These are phyloP conservation scores for Cystobasidium slooffiae DNA, from an alignment of 1,284 basidiomycete genomes.

Conservation along the genomic window DNA sequence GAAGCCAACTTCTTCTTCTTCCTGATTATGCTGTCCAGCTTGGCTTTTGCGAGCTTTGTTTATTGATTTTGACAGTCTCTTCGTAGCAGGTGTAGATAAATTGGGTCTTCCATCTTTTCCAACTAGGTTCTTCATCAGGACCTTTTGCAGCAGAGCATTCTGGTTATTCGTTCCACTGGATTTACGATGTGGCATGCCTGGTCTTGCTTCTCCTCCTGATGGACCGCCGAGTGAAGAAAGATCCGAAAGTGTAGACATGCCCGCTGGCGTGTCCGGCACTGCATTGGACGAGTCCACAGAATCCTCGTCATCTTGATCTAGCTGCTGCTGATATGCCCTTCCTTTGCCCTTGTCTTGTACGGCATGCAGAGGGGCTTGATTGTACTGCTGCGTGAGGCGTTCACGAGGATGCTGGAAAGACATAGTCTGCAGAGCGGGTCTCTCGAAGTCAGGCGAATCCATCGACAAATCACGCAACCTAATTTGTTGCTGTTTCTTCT, in stretches of 20 bases:
- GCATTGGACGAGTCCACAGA: conserved; percentile 8
- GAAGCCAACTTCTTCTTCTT: not conserved
- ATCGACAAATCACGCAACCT: conserved; percentile 47
- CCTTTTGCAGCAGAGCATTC: conserved; percentile 47
- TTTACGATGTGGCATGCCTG: conserved; percentile 30
- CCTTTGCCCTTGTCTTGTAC: conserved; percentile 41
- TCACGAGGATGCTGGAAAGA: conserved; percentile 40
- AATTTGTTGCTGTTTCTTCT: conserved; percentile 24
- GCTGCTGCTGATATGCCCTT: conserved; percentile 6
- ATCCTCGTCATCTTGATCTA: not conserved
- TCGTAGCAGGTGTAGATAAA: conserved; percentile 41
- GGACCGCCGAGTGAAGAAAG: conserved; percentile 16
- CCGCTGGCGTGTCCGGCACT: conserved; percentile 7
- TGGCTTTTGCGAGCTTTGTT: not conserved
- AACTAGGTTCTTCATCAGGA: conserved; percentile 46
- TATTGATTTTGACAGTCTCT: conserved; percentile 21
- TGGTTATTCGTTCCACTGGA: conserved; percentile 10
- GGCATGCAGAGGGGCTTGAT: conserved; percentile 7
- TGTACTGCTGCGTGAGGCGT: conserved; percentile 20
- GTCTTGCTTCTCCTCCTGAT: conserved; percentile 21
- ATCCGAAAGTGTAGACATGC: conserved; percentile 8
- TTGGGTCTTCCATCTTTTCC: conserved; percentile 41
- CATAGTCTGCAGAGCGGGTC: conserved; percentile 50
- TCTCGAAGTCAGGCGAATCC: conserved; percentile 51
- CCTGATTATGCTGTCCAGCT: not conserved